Evolutionary conservation across 805 yeast genomes (phyloP), one percentile per base, ranked within the genome.

Genomic region (Peterozyma xylosa): DNA sequence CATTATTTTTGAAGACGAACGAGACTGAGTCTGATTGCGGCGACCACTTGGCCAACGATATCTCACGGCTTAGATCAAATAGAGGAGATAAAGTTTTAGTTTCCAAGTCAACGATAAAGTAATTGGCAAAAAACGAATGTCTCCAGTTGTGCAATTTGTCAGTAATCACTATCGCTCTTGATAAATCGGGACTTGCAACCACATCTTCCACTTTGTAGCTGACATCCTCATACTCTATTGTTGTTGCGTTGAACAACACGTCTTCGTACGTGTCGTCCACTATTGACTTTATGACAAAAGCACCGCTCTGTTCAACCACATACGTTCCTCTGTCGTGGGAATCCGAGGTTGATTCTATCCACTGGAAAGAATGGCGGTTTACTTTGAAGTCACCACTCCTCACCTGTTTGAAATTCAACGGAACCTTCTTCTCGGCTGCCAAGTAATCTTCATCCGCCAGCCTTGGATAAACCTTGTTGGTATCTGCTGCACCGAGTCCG

Each of bases 271-370:
- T 29, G 1, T 63, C 65, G 50, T 79, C 76, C 3, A 65, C 64
- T 15, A 75, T 46, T n/a, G 61, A 82, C 49, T 75, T 79, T 30
- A 86, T 71, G 3, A 74, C 55, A 50, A 82, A 83, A n/a, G 65
- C 62, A 16, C 66, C 66, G 33, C 69, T 58, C 11, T 68, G 68
- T 33, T 66, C 64, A 1, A 75, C 71, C 29, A 85, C 71, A 57
- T 74, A 87, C 7, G 86, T 73, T 5, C 95, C 95, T 46, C 72
- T 73, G 56, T 82, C 90, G 48, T 75, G 62, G 0, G 82, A 74
- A 18, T 68, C 68, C 1, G 78, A 76, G 4, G 27, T 21, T 1
- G 70, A 62, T 43, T 55, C 55, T 38, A 86, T 75, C 96, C 96
- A 87, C 58, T 84, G 91, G 30, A 87, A 67, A 9, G 73, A 59